Conservation (phyloP, 1,284 basidiomycete species). For the Phaffia rhodozyma region DNA sequence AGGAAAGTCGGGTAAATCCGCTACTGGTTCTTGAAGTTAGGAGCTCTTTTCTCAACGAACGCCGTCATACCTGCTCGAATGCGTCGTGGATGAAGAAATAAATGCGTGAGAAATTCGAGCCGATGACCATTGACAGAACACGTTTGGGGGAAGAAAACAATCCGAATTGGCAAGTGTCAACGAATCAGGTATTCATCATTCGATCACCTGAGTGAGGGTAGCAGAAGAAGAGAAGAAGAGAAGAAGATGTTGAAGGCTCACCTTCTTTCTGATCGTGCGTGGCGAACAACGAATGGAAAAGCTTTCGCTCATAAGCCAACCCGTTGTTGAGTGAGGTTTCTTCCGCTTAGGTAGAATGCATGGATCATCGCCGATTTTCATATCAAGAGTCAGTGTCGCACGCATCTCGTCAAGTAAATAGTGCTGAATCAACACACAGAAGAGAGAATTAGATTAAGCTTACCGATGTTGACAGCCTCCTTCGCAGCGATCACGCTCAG, state of each 20-base stretch:
- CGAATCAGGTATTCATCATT: not conserved
- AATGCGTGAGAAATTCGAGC: too few relatives aligned
- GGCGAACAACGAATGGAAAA: constrained; percentile 88
- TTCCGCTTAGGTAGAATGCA: constrained; percentile 48
- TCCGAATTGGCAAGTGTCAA: not conserved
- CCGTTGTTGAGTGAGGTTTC: constrained; percentile 76
- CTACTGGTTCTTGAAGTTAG: constrained; percentile 55
- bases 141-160: not conserved
- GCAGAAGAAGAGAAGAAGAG: not conserved
- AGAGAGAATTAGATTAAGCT: constrained; percentile 26
- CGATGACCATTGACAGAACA: not conserved
- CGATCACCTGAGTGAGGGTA: not conserved
- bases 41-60: constrained; percentile 93
- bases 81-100: too few relatives aligned
- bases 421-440: not conserved
- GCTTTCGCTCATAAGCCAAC: constrained; percentile 69
- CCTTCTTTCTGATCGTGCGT: constrained; percentile 97
- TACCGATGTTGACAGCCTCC: constrained; percentile 86
- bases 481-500: constrained; percentile 84
- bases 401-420: too few relatives aligned
- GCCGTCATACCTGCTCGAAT: constrained; percentile 65
- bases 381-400: not conserved
- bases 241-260: constrained; percentile 31
- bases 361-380: not conserved
- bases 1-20: not conserved